phyloP scores from a whole-genome alignment of 768 basidiomycete genomes.

The Hydnomerulius pinastri region DNA sequence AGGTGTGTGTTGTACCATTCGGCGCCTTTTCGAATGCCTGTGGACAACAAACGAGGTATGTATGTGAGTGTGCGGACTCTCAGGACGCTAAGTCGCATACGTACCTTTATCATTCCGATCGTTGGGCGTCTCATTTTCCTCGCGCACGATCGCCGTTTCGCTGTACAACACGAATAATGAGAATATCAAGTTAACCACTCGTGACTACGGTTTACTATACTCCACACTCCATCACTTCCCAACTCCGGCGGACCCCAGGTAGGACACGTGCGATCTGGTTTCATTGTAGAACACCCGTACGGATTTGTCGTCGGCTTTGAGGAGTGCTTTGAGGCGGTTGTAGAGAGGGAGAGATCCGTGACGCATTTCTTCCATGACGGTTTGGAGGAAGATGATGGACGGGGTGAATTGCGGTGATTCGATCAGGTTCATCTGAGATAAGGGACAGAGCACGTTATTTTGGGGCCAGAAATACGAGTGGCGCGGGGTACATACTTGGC shows the following conservation, averaged over 20 bases:
- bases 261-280: slow-evolving; percentile 65
- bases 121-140: slow-evolving; percentile 83
- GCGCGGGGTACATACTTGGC: slow-evolving; percentile 73
- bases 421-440: slow-evolving; percentile 90
- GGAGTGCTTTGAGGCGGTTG: slow-evolving; percentile 85
- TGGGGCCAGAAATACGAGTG: too few species aligned
- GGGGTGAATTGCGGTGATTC: slow-evolving; percentile 73
- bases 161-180: too few species aligned
- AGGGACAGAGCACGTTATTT: too few species aligned
- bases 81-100: not conserved
- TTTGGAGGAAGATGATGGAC: slow-evolving; percentile 90
- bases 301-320: slow-evolving; percentile 83
- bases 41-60: too few species aligned
- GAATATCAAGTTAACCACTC: too few species aligned
- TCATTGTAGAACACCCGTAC: slow-evolving; percentile 89
- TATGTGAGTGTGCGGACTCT: too few species aligned
- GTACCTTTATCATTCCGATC: slow-evolving; percentile 95
- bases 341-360: slow-evolving; percentile 92
- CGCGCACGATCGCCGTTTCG: slow-evolving; percentile 77
- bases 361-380: slow-evolving; percentile 94
- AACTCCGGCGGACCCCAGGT: too few species aligned
- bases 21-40: slow-evolving; percentile 87
- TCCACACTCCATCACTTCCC: too few species aligned
- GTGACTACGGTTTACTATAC: too few species aligned
- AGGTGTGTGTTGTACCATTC: slow-evolving; percentile 87